Percentiles rank a stretch among this genome's conserved stretches.
Conservation (phyloP, 1,284 basidiomycete genomes). For the Gomphus sp. region DNA sequence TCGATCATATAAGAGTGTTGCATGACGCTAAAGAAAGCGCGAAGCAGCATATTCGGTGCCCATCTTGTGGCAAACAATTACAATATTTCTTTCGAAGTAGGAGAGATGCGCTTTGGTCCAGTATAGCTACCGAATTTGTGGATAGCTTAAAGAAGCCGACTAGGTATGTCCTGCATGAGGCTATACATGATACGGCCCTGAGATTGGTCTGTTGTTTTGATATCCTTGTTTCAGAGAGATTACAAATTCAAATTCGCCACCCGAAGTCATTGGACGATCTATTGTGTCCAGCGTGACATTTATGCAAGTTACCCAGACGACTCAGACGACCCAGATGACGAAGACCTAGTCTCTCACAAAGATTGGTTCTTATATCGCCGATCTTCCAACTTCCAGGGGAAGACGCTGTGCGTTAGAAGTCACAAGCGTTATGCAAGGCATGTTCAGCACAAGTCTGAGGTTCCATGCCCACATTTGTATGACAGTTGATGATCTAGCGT, state of each 20-base stretch:
- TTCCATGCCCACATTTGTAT: too few species aligned
- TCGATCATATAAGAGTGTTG: not conserved
- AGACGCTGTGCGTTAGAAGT: not conserved
- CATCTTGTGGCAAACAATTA: not conserved
- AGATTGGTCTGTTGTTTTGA: not conserved
- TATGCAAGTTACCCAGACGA: not conserved
- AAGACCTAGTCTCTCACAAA: not conserved
- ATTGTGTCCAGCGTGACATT: not conserved
- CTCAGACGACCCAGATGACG: not conserved
- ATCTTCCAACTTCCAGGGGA: not conserved
- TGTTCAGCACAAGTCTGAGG: too few species aligned
- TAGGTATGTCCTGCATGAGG: not conserved
- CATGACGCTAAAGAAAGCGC: not conserved
- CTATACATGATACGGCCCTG: not conserved
- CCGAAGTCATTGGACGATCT: not conserved
- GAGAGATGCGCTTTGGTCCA: not conserved
- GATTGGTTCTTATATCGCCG: not conserved
- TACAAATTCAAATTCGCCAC: not conserved
- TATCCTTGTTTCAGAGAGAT: not conserved
- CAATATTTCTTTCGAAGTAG: not conserved
- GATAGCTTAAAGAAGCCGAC: not conserved
- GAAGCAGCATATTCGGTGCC: not conserved
- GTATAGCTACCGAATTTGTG: not conserved
- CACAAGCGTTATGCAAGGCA: not conserved
- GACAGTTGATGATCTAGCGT: not conserved